Conservation (phyloP, 202 grass and related monocot genomes). For the Musa balbisiana region DNA sequence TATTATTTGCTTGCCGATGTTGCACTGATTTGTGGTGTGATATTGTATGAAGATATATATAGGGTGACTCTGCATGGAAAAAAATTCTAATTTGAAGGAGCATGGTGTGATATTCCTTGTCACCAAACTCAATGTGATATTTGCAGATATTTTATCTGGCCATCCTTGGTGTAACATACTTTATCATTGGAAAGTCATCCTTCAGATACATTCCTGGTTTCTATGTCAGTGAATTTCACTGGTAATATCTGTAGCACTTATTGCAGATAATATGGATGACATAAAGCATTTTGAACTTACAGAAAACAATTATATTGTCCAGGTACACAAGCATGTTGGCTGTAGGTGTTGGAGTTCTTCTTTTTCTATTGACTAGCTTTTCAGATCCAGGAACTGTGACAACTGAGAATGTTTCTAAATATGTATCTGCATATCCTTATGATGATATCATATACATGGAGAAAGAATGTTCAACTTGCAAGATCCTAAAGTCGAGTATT, state of each 20-base stretch:
- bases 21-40: no score
- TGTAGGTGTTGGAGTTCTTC: constrained; percentile 61
- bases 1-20: not conserved
- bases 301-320: constrained; percentile 23
- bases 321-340: constrained; percentile 71
- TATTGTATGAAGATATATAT: no score
- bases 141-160: constrained; percentile 80
- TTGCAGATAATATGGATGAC: constrained; percentile 18
- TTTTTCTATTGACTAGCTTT: constrained; percentile 95
- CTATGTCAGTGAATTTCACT: constrained; percentile 83
- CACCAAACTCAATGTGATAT: constrained; percentile 11
- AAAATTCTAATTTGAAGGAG: no score
- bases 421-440: constrained; percentile 82
- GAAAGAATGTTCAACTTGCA: constrained; percentile 98
- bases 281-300: constrained; percentile 18
- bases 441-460: constrained; percentile 74
- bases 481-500: constrained; percentile 60
- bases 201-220: constrained; percentile 95
- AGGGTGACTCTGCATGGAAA: no score
- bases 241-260: constrained; percentile 37
- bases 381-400: constrained; percentile 97
- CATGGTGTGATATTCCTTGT: not conserved
- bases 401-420: constrained; percentile 68
- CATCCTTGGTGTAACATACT: constrained; percentile 79
- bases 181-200: constrained; percentile 81